phyloP scores from a whole-genome alignment of 371 early-diverging fungal genomes.

The Mortierella sp. region DNA sequence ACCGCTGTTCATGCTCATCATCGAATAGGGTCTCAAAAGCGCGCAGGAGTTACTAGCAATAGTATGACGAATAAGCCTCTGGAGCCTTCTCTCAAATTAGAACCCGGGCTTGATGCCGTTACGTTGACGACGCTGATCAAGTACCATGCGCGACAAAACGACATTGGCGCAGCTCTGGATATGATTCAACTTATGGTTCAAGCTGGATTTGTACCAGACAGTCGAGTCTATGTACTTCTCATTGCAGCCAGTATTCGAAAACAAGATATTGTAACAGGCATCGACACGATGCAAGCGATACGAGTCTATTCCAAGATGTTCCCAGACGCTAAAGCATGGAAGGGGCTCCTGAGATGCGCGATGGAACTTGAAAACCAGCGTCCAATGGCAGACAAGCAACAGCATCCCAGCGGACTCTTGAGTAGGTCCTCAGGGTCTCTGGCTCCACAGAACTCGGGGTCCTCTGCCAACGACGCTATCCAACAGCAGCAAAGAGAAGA shows the following conservation, averaged over 20 bases:
- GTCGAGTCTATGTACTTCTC: conserved; percentile 23
- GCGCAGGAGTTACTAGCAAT: neutral
- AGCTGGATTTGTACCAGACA: conserved; percentile 33
- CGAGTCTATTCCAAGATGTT: conserved; percentile 18
- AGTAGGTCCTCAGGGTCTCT: neutral
- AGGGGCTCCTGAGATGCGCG: conserved; percentile 42
- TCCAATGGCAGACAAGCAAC: neutral
- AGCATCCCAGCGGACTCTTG: neutral
- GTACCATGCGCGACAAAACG: conserved; percentile 35
- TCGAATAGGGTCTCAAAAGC: neutral
- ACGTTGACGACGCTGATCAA: conserved; percentile 46
- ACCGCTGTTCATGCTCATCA: neutral
- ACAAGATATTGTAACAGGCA: conserved; percentile 22
- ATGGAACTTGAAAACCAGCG: conserved; percentile 15
- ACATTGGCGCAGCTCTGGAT: conserved; percentile 29
- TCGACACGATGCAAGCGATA: conserved; percentile 26
- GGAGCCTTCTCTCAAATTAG: neutral
- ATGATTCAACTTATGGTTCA: conserved; percentile 35
- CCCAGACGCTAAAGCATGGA: conserved; percentile 52
- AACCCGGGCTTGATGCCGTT: conserved; percentile 25
- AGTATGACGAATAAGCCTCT: neutral
- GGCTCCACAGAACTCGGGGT: neutral
- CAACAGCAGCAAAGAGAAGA: neutral
- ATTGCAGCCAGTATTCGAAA: conserved; percentile 32
- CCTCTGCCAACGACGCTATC: neutral